Conservation (phyloP, 768 basidiomycete genomes). For the Floccularia luteovirens region DNA sequence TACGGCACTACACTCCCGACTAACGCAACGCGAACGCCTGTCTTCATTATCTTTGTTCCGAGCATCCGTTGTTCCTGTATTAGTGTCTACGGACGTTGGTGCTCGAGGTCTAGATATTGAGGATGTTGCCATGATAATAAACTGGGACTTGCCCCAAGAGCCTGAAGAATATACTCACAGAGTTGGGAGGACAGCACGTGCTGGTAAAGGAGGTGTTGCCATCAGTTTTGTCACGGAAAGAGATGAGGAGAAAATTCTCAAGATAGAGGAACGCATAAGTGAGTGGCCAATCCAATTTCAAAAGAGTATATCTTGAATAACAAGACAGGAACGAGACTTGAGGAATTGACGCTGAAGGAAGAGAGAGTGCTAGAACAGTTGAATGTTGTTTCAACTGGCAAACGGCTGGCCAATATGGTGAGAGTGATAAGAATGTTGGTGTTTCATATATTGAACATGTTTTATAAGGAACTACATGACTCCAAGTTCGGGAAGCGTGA, state of each 20-base stretch:
- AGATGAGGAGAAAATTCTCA: constrained; percentile 79
- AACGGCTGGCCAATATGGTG: constrained; percentile 92
- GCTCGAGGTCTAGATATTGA: constrained; percentile 94
- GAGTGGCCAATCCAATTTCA: constrained; percentile 19
- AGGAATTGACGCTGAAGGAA: constrained; percentile 73
- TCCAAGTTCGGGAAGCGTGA: constrained; percentile 87
- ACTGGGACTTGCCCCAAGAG: constrained; percentile 91
- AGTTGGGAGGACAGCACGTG: constrained; percentile 89
- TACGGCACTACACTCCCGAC: constrained; percentile 86
- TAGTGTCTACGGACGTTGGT: constrained; percentile 94
- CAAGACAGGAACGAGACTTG: constrained; percentile 59
- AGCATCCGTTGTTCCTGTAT: constrained; percentile 78
- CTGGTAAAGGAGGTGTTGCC: constrained; percentile 82
- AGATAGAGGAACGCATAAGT: constrained; percentile 86
- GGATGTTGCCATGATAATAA: constrained; percentile 92
- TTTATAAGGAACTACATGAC: constrained; percentile 71
- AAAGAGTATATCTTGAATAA: not conserved
- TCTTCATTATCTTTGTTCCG: constrained; percentile 82
- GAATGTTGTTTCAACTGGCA: constrained; percentile 87
- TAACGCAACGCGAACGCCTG: constrained; percentile 88
- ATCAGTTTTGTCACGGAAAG: constrained; percentile 93
- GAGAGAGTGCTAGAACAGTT: constrained; percentile 75
- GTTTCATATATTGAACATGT: constrained; percentile 3
- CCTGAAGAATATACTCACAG: constrained; percentile 96
- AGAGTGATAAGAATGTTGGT: constrained; percentile 14